A percentile compares a stretch with the other conserved stretches of the same genome.
phyloP scores from a whole-genome alignment of 768 basidiomycete genomes.

The Mycena vulgaris region DNA sequence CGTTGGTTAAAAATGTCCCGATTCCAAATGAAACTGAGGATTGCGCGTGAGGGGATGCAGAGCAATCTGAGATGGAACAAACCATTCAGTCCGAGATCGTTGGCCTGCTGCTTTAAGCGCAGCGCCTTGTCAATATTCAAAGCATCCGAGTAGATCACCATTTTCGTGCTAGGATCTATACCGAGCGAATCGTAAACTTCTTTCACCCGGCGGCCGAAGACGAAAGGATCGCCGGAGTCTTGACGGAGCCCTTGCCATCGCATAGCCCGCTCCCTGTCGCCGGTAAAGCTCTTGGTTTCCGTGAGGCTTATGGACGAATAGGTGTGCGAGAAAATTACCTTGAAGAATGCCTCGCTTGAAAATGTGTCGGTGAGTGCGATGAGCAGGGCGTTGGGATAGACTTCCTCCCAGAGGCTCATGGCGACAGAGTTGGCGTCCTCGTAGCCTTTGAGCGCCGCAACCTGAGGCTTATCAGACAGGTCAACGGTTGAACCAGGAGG shows the following conservation, averaged over 20 bases:
- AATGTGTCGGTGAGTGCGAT: constrained; percentile 97
- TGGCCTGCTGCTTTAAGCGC: constrained; percentile 77
- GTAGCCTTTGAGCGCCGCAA: constrained; percentile 90
- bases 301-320: constrained; percentile 14
- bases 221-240: constrained; percentile 92
- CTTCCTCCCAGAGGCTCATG: constrained; percentile 89
- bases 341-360: constrained; percentile 88
- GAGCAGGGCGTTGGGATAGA: constrained; percentile 71
- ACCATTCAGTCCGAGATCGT: constrained; percentile 82
- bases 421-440: constrained; percentile 80
- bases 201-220: constrained; percentile 83
- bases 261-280: constrained; percentile 70
- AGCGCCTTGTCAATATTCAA: constrained; percentile 81
- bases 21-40: constrained; percentile 90
- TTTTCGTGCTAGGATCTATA: constrained; percentile 75
- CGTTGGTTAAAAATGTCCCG: constrained; percentile 93
- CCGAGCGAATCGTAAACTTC: constrained; percentile 80
- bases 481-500: constrained; percentile 15
- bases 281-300: constrained; percentile 67
- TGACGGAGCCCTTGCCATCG: constrained; percentile 91
- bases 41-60: constrained; percentile 6
- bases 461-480: constrained; percentile 55
- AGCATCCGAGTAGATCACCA: constrained; percentile 89
- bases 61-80: constrained; percentile 26
- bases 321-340: constrained; percentile 56